Conservation (phyloP, 2,329 filamentous ascomycete genomes). For the Venturia oleaginea region DNA sequence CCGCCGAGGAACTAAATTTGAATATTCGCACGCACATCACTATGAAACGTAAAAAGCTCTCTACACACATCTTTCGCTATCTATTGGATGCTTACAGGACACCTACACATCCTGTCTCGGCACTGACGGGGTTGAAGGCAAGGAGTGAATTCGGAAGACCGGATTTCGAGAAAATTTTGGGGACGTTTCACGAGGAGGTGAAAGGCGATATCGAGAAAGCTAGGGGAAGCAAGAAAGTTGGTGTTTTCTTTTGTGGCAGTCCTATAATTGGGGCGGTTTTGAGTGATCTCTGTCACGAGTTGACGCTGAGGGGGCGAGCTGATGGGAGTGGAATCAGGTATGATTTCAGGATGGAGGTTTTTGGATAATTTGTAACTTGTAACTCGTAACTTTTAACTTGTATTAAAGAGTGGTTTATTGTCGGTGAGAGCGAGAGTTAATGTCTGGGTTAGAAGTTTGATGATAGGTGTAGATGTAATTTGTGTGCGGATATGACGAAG, state of each 20-base stretch:
- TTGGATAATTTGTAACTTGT: slow-evolving; percentile 30
- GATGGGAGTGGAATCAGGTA: slow-evolving; percentile 47
- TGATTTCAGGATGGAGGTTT: slow-evolving; percentile 50
- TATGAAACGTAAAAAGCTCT: slow-evolving; percentile 44
- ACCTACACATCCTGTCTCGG: slow-evolving; percentile 40
- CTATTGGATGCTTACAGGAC: slow-evolving; percentile 49
- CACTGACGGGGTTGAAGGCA: slow-evolving; percentile 45
- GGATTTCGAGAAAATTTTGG: slow-evolving; percentile 44
- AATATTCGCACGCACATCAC: slow-evolving; percentile 50
- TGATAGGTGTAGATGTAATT: too few relatives aligned
- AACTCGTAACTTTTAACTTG: too few relatives aligned
- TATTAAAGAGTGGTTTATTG: not conserved
- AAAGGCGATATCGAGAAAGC: slow-evolving; percentile 24
- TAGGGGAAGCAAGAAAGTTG: slow-evolving; percentile 37
- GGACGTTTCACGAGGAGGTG: slow-evolving; percentile 47
- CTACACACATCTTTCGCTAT: slow-evolving; percentile 47
- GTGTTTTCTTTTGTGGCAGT: slow-evolving; percentile 49
- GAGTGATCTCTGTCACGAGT: slow-evolving; percentile 40
- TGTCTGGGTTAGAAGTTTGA: not conserved
- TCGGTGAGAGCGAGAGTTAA: not conserved
- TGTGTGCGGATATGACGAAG: too few relatives aligned
- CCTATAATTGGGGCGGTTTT: slow-evolving; percentile 40
- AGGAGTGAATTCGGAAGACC: slow-evolving; percentile 47
- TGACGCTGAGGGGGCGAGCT: slow-evolving; percentile 43
- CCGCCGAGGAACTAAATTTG: slow-evolving; percentile 38